Percentiles rank a stretch among this genome's conserved stretches.
These are phyloP conservation scores for Phallus indusiatus DNA, from an alignment of 768 basidiomycete species.

Conservation along the genomic window DNA sequence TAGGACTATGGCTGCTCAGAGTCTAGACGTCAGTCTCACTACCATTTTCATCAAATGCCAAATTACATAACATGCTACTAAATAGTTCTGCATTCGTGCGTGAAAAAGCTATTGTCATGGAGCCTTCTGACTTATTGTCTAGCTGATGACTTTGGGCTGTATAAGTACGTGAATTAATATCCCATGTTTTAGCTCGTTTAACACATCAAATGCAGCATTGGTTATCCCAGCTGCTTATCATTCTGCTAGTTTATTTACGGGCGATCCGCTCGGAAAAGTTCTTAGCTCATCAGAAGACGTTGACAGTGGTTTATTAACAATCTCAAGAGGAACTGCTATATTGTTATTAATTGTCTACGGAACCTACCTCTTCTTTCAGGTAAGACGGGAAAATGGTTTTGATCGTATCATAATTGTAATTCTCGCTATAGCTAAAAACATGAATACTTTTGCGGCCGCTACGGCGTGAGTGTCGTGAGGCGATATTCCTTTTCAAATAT, in stretches of 20 bases:
- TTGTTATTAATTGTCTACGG: slow-evolving; percentile 66
- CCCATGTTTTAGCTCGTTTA: background rate
- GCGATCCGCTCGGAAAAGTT: background rate
- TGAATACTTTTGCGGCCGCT: slow-evolving; percentile 64
- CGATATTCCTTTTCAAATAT: background rate
- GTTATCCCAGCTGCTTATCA: slow-evolving; percentile 87
- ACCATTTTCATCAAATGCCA: background rate
- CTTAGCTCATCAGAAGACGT: slow-evolving; percentile 12
- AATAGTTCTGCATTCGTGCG: slow-evolving; percentile 30
- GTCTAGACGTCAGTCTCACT: slow-evolving; percentile 48
- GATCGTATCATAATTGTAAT: background rate
- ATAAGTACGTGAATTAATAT: slow-evolving; percentile 47
- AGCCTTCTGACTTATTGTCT: slow-evolving; percentile 11
- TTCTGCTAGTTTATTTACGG: slow-evolving; percentile 13
- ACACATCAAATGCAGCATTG: slow-evolving; percentile 39
- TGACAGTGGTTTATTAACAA: slow-evolving; percentile 50
- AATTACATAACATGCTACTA: background rate
- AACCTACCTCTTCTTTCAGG: slow-evolving; percentile 70
- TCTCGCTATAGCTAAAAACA: slow-evolving; percentile 49
- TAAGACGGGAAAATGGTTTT: slow-evolving; percentile 18
- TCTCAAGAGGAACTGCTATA: slow-evolving; percentile 76
- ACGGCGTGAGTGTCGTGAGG: slow-evolving; percentile 54
- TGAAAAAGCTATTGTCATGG: slow-evolving; percentile 7
- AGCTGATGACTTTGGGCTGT: slow-evolving; percentile 81
- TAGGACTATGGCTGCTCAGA: slow-evolving; percentile 80